Percentiles rank a stretch among this genome's conserved stretches.
These are phyloP conservation scores for Pythium volutum DNA, from an alignment of 352 stramenopile species.

Conservation along the genomic window DNA sequence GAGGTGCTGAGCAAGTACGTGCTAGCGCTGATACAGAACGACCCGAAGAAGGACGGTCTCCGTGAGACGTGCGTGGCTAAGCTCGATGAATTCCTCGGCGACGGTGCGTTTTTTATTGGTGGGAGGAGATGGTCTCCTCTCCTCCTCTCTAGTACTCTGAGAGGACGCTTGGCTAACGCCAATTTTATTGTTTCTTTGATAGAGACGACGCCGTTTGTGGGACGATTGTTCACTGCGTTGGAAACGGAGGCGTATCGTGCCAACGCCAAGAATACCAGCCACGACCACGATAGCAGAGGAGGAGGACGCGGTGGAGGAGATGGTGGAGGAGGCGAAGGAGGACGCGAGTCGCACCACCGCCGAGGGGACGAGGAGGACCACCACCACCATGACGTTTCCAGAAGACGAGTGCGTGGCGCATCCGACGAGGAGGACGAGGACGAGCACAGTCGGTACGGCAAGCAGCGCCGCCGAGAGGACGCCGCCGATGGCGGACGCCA, in stretches of 20 bases:
- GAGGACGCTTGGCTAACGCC: background rate
- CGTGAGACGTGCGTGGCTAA: constrained; percentile 72
- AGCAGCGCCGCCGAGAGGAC: constrained; percentile 68
- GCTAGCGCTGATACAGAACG: constrained; percentile 78
- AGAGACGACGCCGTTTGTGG: constrained; percentile 78
- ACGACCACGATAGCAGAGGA: background rate
- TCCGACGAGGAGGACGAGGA: constrained; percentile 65
- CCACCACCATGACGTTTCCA: constrained; percentile 25
- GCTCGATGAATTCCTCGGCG: constrained; percentile 82
- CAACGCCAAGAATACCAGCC: background rate
- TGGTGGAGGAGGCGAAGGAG: background rate
- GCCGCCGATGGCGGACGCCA: constrained; percentile 13
- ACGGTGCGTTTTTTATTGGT: constrained; percentile 44
- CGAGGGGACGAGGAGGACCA: constrained; percentile 4
- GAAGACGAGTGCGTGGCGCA: constrained; percentile 31
- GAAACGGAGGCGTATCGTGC: constrained; percentile 55
- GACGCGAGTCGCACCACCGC: constrained; percentile 5
- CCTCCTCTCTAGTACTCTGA: background rate
- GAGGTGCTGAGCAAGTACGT: constrained; percentile 89
- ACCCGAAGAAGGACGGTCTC: constrained; percentile 68
- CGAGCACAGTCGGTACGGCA: constrained; percentile 47
- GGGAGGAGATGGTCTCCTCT: background rate
- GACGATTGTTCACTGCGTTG: constrained; percentile 64
- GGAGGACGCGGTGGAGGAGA: background rate
- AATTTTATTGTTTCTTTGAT: background rate